Conservation (phyloP, 176 grass and related monocot species). For the Oryza australiensis region DNA sequence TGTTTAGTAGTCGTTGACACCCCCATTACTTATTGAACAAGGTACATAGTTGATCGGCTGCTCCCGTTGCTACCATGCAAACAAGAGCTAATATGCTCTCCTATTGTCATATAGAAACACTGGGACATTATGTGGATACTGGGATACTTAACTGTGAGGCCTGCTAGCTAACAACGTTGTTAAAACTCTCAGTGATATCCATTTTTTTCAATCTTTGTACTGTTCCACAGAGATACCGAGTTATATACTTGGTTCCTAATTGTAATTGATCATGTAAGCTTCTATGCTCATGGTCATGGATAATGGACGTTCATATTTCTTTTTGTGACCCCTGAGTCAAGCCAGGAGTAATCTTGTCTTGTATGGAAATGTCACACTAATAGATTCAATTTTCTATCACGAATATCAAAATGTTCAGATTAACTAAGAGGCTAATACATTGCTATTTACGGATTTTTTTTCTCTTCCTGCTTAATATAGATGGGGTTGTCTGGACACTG, state of each 20-base stretch:
- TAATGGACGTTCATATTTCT: neutral
- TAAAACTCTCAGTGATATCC: conserved; percentile 34
- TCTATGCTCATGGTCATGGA: neutral
- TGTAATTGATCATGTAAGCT: neutral
- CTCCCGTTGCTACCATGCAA: conserved; percentile 21
- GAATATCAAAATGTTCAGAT: neutral
- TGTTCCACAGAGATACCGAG: neutral
- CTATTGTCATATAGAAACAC: conserved; percentile 19
- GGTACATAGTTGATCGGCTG: conserved; percentile 41
- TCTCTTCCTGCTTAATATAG: too few relatives aligned
- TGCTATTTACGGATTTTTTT: too few relatives aligned
- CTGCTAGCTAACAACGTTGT: conserved; percentile 45
- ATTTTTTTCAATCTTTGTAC: neutral
- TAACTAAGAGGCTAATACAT: too few relatives aligned
- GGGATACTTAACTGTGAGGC: conserved; percentile 12
- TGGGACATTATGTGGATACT: conserved; percentile 28
- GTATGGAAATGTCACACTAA: neutral
- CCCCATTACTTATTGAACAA: conserved; percentile 31
- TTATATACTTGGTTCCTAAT: conserved; percentile 1
- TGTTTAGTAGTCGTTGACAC: conserved; percentile 32
- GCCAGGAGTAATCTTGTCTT: neutral
- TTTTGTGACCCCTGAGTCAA: neutral
- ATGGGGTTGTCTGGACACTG: too few relatives aligned
- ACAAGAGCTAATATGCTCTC: conserved; percentile 30
- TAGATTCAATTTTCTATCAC: neutral